Conservation (phyloP, 1,284 basidiomycete species). For the Leccinum fuscescens region DNA sequence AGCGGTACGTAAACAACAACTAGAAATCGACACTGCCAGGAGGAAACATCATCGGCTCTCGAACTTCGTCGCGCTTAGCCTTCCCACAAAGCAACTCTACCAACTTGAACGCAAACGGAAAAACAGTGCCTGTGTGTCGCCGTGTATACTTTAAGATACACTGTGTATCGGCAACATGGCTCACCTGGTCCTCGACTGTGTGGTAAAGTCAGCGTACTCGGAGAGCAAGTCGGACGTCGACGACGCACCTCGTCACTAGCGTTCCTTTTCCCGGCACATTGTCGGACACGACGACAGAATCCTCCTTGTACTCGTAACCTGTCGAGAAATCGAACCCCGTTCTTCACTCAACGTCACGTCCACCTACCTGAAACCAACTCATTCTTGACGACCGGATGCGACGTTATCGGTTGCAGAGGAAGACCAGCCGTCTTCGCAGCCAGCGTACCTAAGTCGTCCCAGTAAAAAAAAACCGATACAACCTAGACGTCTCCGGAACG, state of each 20-base stretch:
- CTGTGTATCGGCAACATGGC: slow-evolving; percentile 10
- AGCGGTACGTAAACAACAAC: slow-evolving; percentile 3
- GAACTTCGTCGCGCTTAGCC: slow-evolving; percentile 66
- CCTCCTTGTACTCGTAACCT: slow-evolving; percentile 80
- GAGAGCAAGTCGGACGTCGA: neutral
- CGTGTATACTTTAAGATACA: neutral
- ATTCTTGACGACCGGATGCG: slow-evolving; percentile 74
- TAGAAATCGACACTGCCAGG: slow-evolving; percentile 41
- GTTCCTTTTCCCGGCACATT: slow-evolving; percentile 41
- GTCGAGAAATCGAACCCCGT: neutral
- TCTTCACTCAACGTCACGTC: neutral
- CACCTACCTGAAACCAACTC: slow-evolving; percentile 57
- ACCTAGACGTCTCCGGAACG: slow-evolving; percentile 1
- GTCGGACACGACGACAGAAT: slow-evolving; percentile 69
- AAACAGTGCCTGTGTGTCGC: slow-evolving; percentile 57
- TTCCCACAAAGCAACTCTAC: slow-evolving; percentile 68
- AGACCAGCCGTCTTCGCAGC: slow-evolving; percentile 66
- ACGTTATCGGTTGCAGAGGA: slow-evolving; percentile 67
- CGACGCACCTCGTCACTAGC: slow-evolving; percentile 68
- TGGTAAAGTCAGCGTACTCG: neutral
- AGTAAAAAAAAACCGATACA: neutral
- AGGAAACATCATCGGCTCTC: slow-evolving; percentile 79
- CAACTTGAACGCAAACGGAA: slow-evolving; percentile 73
- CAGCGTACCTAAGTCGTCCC: slow-evolving; percentile 53
- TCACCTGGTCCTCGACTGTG: slow-evolving; percentile 74